phyloP scores from a whole-genome alignment of 2,329 filamentous ascomycete genomes.

The Sclerotiophoma versabilis region DNA sequence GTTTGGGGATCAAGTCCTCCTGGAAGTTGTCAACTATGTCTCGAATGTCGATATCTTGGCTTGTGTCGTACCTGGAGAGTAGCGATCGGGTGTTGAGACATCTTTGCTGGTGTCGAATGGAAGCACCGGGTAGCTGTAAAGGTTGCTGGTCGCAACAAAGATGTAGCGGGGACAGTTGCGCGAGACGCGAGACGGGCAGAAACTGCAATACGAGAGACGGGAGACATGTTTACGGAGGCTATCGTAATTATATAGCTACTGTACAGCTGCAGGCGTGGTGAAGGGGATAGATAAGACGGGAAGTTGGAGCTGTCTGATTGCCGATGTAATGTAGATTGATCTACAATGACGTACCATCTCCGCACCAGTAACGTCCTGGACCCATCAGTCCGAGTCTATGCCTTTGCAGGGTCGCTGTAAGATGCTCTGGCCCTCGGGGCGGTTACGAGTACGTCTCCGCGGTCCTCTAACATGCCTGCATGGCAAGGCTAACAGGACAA shows the following conservation, averaged over 20 bases:
- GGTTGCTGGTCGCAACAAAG: constrained; percentile 26
- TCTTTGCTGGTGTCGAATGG: constrained; percentile 35
- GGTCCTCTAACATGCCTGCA: not conserved
- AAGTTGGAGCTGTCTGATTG: constrained; percentile 22
- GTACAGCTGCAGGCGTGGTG: constrained; percentile 21
- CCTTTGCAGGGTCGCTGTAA: not conserved
- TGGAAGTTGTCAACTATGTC: constrained; percentile 44
- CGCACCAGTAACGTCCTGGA: constrained; percentile 11
- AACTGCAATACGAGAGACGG: constrained; percentile 36
- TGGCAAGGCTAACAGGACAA: not conserved
- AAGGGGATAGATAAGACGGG: constrained; percentile 24
- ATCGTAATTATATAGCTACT: constrained; percentile 20
- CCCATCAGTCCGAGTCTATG: constrained; percentile 12
- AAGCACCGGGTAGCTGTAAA: constrained; percentile 36
- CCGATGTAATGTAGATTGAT: constrained; percentile 11
- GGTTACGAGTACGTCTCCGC: not conserved
- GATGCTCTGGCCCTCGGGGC: not conserved
- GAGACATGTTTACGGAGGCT: constrained; percentile 31
- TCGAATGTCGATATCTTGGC: not conserved
- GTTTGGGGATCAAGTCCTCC: constrained; percentile 70
- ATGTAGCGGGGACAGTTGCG: constrained; percentile 36
- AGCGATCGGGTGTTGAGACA: constrained; percentile 50
- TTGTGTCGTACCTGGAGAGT: constrained; percentile 44
- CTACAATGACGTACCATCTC: constrained; percentile 19
- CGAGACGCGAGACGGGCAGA: constrained; percentile 42